phyloP scores from a whole-genome alignment of 2,329 filamentous ascomycete species.

The Aspergillus puulaauensis region DNA sequence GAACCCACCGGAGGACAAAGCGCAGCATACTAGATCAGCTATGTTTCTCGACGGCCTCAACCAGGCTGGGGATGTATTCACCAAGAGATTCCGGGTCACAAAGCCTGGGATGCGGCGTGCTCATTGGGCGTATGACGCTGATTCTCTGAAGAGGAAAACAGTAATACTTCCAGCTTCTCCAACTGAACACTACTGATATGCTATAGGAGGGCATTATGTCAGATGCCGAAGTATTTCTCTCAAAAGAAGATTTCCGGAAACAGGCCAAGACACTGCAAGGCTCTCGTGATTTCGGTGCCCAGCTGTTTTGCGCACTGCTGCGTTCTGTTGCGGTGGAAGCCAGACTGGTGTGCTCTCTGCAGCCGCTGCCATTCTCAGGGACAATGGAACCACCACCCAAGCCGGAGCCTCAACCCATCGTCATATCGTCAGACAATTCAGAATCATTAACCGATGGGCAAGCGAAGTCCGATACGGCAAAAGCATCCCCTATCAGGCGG shows the following conservation, averaged over 20 bases:
- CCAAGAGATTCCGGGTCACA: slow-evolving; percentile 67
- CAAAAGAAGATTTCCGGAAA: slow-evolving; percentile 69
- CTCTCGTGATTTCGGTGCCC: slow-evolving; percentile 84
- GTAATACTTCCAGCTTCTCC: slow-evolving; percentile 19
- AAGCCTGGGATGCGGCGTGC: slow-evolving; percentile 68
- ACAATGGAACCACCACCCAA: slow-evolving; percentile 46
- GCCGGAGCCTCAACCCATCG: slow-evolving; percentile 36
- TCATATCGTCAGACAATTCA: slow-evolving; percentile 35
- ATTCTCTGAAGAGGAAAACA: slow-evolving; percentile 59
- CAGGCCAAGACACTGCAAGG: slow-evolving; percentile 71
- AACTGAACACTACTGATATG: slow-evolving; percentile 16
- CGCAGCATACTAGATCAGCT: slow-evolving; percentile 74
- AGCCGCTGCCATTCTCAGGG: slow-evolving; percentile 70
- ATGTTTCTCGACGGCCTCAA: slow-evolving; percentile 78
- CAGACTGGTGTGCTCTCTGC: slow-evolving; percentile 85
- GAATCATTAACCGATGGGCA: slow-evolving; percentile 31
- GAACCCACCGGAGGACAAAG: slow-evolving; percentile 64
- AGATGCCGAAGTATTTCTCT: slow-evolving; percentile 66
- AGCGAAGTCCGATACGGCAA: slow-evolving; percentile 14
- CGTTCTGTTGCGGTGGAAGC: slow-evolving; percentile 78
- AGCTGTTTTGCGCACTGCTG: slow-evolving; percentile 85
- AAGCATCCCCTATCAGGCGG: slow-evolving; percentile 25
- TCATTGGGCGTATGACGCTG: slow-evolving; percentile 70
- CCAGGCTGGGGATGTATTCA: slow-evolving; percentile 67
- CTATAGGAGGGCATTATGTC: slow-evolving; percentile 56